Base-by-base conservation (phyloP, 768 basidiomycete species). In the Vararia minispora region DNA sequence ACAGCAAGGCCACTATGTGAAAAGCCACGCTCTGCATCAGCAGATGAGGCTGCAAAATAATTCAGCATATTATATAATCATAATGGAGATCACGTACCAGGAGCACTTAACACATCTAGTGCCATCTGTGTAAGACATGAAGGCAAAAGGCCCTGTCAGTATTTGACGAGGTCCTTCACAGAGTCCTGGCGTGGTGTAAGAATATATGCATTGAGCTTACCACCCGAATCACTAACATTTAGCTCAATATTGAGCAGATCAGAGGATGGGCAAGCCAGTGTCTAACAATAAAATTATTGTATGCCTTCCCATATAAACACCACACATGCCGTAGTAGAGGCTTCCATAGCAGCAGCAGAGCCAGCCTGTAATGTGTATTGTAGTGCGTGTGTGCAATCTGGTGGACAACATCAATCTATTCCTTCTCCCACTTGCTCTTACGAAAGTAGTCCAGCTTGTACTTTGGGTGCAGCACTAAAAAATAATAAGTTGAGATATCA, bases 21-120 rank as follows among this genome's bases (percentile, higher is more conserved):
- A 41, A 60, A 58, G 2, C 52, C 47, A 7, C 48, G 43, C 36
- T 60, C 55, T 26, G 54, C 53, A 39, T 57, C 52, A 13, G 52
- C 53, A 3, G 57, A 58, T 0, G 41, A 51, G 0, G 52, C 57
- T 60, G 44, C 6, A 28, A 8, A 31, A 33, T 22, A 26, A 4
- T n/a, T 12, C 7, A 29, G 27, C 14, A 8, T 4, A 20, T 29
- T 5, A 35, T 12, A 35, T 29, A 14, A 18, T 9, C n/a, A n/a
- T n/a, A n/a, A n/a, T n/a, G n/a, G n/a, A 34, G 26, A 39, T 16
- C 29, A 35, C 47, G n/a, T 45, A 45, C 47, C 40, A 6, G 47
- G 47, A 8, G 35, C 34, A 1, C 44, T 36, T 3, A 48, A 37
- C 22, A 35, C 42, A 16, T 45, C 44, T 16, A 41, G 14, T 3